Base-by-base conservation (phyloP, 768 basidiomycete species). In the Rhizopogon sp. region DNA sequence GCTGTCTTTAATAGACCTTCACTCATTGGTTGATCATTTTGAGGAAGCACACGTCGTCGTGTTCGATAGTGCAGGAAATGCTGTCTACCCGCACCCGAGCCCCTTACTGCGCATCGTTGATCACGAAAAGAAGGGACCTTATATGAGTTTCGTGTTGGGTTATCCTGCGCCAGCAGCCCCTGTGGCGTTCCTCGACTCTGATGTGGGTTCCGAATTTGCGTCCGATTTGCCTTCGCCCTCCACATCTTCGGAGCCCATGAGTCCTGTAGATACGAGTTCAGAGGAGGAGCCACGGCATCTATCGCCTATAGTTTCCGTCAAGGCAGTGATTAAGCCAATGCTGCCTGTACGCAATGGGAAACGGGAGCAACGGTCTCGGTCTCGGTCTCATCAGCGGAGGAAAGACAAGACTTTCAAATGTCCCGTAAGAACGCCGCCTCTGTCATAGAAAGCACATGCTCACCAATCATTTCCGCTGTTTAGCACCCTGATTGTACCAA, bases 21-120 rank as follows among this genome's bases (percentile, higher is more conserved):
- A 81, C 60, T 74, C 72, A 39, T 71, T 81, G 17, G 68, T 82
- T 51, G 76, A 78, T 58, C 82, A 82, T 57, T 77, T 78, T 49
- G 79, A 81, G 58, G 72, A 74, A 59, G 58, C 65, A 6, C 74
- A 74, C 53, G 76, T 74, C 43, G 65, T 72, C 40, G 66, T 69
- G 17, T 45, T 69, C 56, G 62, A 60, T 42, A 29, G 43, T 3
- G 62, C 68, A 52, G 72, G 70, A 39, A 72, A 68, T 42, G 70
- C 65, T 3, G 56, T 72, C 44, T 71, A 71, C 60, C 74, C 68
- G 46, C 9, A 22, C 16, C 25, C 56, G 49, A n/a, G 28, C 20
- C 31, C 40, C 6, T 37, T 55, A 14, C 54, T 55, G 10, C 52
- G 39, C 43, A 7, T 39, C 39, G 28, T 39, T 42, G 60, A 44